Percentiles rank a stretch among this genome's conserved stretches.
Conservation (phyloP, 2,329 filamentous ascomycete genomes). For the Aspergillus jensenii region DNA sequence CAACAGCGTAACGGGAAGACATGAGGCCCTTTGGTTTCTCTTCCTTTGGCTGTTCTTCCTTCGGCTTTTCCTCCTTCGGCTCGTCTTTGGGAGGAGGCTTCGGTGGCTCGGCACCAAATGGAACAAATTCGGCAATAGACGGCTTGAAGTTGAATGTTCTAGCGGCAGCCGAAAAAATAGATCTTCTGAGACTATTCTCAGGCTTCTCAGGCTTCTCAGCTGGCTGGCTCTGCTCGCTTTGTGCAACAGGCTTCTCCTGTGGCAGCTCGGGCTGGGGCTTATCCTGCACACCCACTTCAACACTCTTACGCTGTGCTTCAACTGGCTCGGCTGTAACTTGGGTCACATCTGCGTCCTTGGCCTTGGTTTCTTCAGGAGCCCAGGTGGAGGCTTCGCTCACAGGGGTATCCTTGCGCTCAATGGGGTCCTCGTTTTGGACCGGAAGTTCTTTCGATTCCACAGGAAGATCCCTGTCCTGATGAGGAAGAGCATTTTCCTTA, state of each 20-base stretch:
- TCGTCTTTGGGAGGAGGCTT: slow-evolving; percentile 17
- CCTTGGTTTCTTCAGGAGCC: slow-evolving; percentile 62
- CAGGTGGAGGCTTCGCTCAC: slow-evolving; percentile 49
- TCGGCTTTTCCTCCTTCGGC: slow-evolving; percentile 9
- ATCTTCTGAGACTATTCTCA: slow-evolving; percentile 39
- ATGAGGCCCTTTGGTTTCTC: slow-evolving; percentile 27
- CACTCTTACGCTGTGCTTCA: slow-evolving; percentile 10
- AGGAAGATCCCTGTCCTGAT: slow-evolving; percentile 37
- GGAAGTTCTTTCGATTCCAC: slow-evolving; percentile 38
- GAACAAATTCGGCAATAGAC: slow-evolving; percentile 30
- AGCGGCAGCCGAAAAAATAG: slow-evolving; percentile 69
- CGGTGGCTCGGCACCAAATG: slow-evolving; percentile 16
- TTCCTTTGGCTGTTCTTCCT: too few relatives aligned
- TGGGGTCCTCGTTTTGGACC: slow-evolving; percentile 38
- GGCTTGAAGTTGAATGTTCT: slow-evolving; percentile 62
- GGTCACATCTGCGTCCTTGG: slow-evolving; percentile 44
- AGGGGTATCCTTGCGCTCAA: slow-evolving; percentile 30
- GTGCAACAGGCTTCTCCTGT: slow-evolving; percentile 1
- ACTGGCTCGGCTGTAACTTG: slow-evolving; percentile 48
- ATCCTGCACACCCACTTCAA: slow-evolving; percentile 14
- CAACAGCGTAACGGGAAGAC: slow-evolving; percentile 37
- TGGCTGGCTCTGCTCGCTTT: slow-evolving; percentile 16
- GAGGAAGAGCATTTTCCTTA: slow-evolving; percentile 38
- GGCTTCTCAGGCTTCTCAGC: slow-evolving; percentile 18
- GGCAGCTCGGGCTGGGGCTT: slow-evolving; percentile 13